Evolutionary conservation across 805 yeast species (phyloP).

Genomic region (Yamadazyma akitaensis): DNA sequence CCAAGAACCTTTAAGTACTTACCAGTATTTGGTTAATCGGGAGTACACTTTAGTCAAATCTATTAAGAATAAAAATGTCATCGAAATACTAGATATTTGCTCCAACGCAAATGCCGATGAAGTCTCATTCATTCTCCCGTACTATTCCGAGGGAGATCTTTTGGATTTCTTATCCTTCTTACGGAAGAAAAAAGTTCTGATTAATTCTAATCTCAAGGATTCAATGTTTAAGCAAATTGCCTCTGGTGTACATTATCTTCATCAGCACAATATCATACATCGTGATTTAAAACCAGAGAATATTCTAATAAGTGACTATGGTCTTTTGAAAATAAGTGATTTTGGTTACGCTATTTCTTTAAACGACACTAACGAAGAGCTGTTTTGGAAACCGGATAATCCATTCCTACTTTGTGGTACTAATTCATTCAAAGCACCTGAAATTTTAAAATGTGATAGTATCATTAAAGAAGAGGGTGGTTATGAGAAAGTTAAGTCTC

Average conservation of each 20-base stretch:
- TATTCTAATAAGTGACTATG: constrained; percentile 43
- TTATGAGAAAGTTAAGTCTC: constrained; percentile 6
- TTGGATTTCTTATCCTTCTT: constrained; percentile 39
- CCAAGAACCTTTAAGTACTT: constrained; percentile 11
- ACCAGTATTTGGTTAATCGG: constrained; percentile 21
- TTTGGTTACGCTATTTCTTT: constrained; percentile 49
- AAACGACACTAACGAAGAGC: constrained; percentile 16
- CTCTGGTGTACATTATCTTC: constrained; percentile 44
- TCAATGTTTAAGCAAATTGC: constrained; percentile 45
- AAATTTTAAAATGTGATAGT: constrained; percentile 31
- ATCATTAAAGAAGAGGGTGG: constrained; percentile 11
- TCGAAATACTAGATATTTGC: constrained; percentile 25
- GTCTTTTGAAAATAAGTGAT: constrained; percentile 45
- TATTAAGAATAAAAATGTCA: constrained; percentile 28
- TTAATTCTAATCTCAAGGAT: constrained; percentile 39
- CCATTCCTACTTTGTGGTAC: constrained; percentile 41
- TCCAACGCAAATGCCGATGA: constrained; percentile 14
- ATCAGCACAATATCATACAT: constrained; percentile 42
- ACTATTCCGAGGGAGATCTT: constrained; percentile 47
- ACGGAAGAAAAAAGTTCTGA: constrained; percentile 30
- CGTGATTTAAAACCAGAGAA: constrained; percentile 57
- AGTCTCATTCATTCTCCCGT: constrained; percentile 40
- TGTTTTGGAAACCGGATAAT: constrained; percentile 14
- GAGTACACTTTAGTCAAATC: constrained; percentile 29
- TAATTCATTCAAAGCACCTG: constrained; percentile 54